Percentiles rank a stretch among this genome's conserved stretches.
Evolutionary conservation across 805 yeast genomes (phyloP).

Genomic region (Brettanomyces nanus): DNA sequence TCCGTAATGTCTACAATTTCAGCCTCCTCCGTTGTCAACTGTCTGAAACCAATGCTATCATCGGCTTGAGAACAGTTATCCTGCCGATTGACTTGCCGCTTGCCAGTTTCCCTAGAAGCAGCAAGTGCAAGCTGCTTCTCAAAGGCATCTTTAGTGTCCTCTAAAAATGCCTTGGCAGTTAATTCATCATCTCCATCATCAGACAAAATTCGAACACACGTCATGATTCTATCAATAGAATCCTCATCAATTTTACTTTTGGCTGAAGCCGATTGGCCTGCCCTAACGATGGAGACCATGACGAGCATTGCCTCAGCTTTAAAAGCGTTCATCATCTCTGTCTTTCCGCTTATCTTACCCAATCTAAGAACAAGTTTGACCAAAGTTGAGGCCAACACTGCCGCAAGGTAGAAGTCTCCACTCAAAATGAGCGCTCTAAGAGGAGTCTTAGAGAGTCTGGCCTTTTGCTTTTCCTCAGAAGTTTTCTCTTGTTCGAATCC

Average conservation of each 20-base stretch:
- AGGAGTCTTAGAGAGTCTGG: slow-evolving; percentile 42
- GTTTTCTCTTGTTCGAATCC: slow-evolving; percentile 47
- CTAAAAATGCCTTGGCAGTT: slow-evolving; percentile 63
- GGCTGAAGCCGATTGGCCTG: slow-evolving; percentile 66
- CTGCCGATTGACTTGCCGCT: slow-evolving; percentile 47
- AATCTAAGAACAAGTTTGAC: slow-evolving; percentile 81
- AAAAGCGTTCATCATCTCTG: slow-evolving; percentile 62
- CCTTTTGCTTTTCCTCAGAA: slow-evolving; percentile 27
- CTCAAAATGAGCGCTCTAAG: slow-evolving; percentile 72
- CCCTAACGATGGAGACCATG: slow-evolving; percentile 85
- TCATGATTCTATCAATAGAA: slow-evolving; percentile 85
- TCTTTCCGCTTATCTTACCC: slow-evolving; percentile 43
- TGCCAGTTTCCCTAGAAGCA: slow-evolving; percentile 48
- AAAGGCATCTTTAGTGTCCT: slow-evolving; percentile 83
- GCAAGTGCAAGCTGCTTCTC: slow-evolving; percentile 56
- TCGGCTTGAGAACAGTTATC: slow-evolving; percentile 70
- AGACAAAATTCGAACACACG: slow-evolving; percentile 75
- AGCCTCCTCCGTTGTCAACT: slow-evolving; percentile 45
- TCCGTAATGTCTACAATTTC: slow-evolving; percentile 36
- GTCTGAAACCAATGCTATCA: slow-evolving; percentile 72
- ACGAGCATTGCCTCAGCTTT: slow-evolving; percentile 92
- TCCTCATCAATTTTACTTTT: slow-evolving; percentile 87
- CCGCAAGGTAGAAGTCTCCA: slow-evolving; percentile 87
- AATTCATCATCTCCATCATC: slow-evolving; percentile 45
- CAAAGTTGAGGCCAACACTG: slow-evolving; percentile 80